Evolutionary conservation across 805 yeast species (phyloP), one percentile per base, ranked within the genome.

Genomic region (Starmerella floricola): DNA sequence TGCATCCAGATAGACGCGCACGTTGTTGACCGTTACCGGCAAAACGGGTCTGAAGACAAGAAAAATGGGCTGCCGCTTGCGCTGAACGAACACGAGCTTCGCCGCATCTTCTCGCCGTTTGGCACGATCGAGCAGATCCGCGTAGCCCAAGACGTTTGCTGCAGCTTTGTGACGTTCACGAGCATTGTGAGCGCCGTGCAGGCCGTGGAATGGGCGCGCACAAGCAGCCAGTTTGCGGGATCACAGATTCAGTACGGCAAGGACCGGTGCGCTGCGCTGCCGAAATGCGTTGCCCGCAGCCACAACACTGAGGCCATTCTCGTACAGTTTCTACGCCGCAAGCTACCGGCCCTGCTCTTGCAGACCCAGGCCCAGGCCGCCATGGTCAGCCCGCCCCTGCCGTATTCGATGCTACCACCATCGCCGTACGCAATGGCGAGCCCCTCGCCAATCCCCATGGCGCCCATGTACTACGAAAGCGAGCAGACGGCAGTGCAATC

Each of bases 91-190:
- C 21, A 12, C 4, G 19, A n/a, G 6, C 44, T 44, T 13, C 13
- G 19, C 8, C 17, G 96, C 20, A 72, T 70, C 49, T 87, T 88
- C 57, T 66, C 75, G 21, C 79, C 76, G 55, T 87, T 77, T 65
- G 98, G 98, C 32, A 95, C 84, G 50, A 83, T 91, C 51, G 98
- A 91, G 62, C 97, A 87, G 62, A 82, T 91, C 58, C 87, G 91
- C 59, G 82, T 81, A 58, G 68, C 84, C 45, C 77, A 76, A 34
- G 91, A 81, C 54, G 79, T 80, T 60, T 77, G 79, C 45, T 87
- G 96, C 62, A 94, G 91, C 20, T 87, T 88, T 62, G 80, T 87
- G 44, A 87, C 87, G 60, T 87, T 85, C 57, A 84, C 94, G 17
- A 82, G 85, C 59, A 84, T 91, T 16, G 5, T 87, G 31, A 80